Evolutionary conservation across 2,329 filamentous ascomycete species (phyloP).

Genomic region (Pestalotiopsis sp.): DNA sequence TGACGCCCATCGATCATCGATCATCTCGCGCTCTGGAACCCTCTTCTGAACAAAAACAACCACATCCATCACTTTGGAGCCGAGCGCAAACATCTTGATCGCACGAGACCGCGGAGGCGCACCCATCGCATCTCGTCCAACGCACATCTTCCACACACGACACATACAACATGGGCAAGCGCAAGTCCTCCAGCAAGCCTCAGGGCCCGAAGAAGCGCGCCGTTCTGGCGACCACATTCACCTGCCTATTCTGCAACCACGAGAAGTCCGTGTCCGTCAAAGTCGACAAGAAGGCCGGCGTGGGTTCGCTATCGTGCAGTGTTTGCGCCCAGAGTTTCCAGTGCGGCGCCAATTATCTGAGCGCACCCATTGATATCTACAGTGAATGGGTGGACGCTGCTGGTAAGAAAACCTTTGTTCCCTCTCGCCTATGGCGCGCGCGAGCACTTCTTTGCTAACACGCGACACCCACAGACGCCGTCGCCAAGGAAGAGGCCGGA

Average conservation of each 20-base stretch:
- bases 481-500: slow-evolving; percentile 47
- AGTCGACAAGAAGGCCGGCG: slow-evolving; percentile 88
- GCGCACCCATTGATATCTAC: slow-evolving; percentile 91
- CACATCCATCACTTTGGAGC: no score
- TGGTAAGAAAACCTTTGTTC: slow-evolving; percentile 42
- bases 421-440: neutral
- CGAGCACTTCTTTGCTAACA: slow-evolving; percentile 11
- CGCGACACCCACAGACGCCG: slow-evolving; percentile 44
- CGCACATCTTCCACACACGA: neutral
- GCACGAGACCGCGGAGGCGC: no score
- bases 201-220: slow-evolving; percentile 81
- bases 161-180: slow-evolving; percentile 68
- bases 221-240: slow-evolving; percentile 80
- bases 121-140: neutral
- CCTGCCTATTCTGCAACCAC: slow-evolving; percentile 98
- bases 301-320: slow-evolving; percentile 86
- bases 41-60: no score
- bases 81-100: no score
- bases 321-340: slow-evolving; percentile 94
- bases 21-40: no score
- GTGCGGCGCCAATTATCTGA: slow-evolving; percentile 90
- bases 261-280: slow-evolving; percentile 91
- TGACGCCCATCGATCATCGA: no score
- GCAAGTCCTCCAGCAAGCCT: slow-evolving; percentile 85
- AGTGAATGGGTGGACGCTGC: slow-evolving; percentile 96